Conservation (phyloP, 2,329 filamentous ascomycete genomes). For the Ceratocystis alfenasii region DNA sequence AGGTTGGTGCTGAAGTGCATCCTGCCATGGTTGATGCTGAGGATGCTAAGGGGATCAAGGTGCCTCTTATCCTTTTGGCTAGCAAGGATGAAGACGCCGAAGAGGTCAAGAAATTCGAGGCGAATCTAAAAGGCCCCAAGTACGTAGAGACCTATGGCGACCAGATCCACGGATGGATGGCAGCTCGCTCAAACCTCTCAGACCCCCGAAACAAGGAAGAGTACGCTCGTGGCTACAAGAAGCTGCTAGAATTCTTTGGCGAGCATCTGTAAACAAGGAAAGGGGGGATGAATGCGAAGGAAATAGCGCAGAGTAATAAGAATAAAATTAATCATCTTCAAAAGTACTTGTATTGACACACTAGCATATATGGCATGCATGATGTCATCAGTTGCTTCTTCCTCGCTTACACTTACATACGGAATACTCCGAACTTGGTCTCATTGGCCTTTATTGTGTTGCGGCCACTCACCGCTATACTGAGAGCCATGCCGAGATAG, state of each 20-base stretch:
- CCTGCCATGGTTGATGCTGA: constrained; percentile 52
- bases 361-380: not conserved
- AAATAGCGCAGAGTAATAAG: not conserved
- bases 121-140: constrained; percentile 42
- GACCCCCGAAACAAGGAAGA: constrained; percentile 47
- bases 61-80: constrained; percentile 52
- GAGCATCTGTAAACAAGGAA: constrained; percentile 35
- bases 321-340: not conserved
- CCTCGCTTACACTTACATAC: constrained; percentile 45
- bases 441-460: constrained; percentile 48
- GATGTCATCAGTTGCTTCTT: not conserved
- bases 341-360: not conserved
- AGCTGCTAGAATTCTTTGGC: constrained; percentile 45
- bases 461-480: constrained; percentile 57
- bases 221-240: constrained; percentile 50
- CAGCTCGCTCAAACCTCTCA: constrained; percentile 48
- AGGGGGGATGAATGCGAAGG: not conserved
- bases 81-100: constrained; percentile 51
- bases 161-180: constrained; percentile 66
- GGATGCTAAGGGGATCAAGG: constrained; percentile 47
- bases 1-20: constrained; percentile 46
- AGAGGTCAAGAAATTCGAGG: constrained; percentile 44
- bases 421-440: constrained; percentile 68
- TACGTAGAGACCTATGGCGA: constrained; percentile 54
- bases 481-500: constrained; percentile 60